Percentiles rank a stretch among this genome's conserved stretches.
Evolutionary conservation across 176 grass and related monocot genomes (phyloP).

Genomic region (Urochloa ruziziensis): DNA sequence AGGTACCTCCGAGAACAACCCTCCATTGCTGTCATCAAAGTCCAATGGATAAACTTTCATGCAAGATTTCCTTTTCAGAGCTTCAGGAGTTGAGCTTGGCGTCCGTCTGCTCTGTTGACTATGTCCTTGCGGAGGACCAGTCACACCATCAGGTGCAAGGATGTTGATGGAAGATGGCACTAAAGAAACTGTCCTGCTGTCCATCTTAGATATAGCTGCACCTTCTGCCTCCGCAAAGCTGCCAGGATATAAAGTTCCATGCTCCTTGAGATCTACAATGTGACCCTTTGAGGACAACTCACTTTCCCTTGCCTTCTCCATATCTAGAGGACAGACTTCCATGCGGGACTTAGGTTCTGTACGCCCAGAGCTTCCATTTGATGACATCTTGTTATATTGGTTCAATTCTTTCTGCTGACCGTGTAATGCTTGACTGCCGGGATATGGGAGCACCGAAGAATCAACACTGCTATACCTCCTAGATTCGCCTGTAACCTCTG

Average conservation of each 20-base stretch:
- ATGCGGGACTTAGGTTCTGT: not conserved
- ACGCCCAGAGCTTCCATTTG: not conserved
- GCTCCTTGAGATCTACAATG: not conserved
- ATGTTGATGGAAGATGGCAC: not conserved
- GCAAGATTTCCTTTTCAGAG: slow-evolving; percentile 32
- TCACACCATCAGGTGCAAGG: slow-evolving; percentile 11
- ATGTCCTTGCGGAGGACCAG: not conserved
- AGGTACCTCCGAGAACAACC: slow-evolving; percentile 13
- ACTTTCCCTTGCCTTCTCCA: not conserved
- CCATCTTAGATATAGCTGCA: not conserved
- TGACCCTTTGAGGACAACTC: not conserved
- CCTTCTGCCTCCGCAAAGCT: not conserved
- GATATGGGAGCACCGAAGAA: slow-evolving; percentile 2
- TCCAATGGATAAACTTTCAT: slow-evolving; percentile 39
- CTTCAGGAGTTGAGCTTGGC: slow-evolving; percentile 27
- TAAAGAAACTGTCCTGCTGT: not conserved
- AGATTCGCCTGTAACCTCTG: not conserved
- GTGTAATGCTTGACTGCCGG: not conserved
- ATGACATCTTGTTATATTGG: not conserved
- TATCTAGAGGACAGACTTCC: not conserved
- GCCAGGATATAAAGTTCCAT: not conserved
- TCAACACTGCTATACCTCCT: not conserved
- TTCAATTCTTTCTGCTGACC: slow-evolving; percentile 4
- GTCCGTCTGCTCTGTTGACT: not conserved
- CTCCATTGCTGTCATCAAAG: not conserved